Percentiles rank a stretch among this genome's conserved stretches.
Evolutionary conservation across 345 rosid species (phyloP).

Genomic region (Hypericum androsaemum): DNA sequence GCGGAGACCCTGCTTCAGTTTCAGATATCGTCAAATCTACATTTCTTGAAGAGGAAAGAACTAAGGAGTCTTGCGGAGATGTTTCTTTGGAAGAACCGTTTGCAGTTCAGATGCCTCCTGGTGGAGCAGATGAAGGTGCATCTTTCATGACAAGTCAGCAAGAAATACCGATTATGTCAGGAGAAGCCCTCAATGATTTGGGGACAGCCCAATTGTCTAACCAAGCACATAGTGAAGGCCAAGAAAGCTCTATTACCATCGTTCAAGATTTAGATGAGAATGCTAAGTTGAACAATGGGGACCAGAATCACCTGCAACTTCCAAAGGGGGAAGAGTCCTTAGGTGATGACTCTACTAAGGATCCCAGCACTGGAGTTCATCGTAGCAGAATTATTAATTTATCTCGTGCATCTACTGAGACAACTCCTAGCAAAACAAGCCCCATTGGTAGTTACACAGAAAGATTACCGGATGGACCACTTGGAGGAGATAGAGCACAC

Average conservation of each 20-base stretch:
- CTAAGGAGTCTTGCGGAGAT: slow-evolving; percentile 16
- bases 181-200: slow-evolving; percentile 18
- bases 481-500: slow-evolving; percentile 37
- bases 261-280: slow-evolving; percentile 28
- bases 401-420: slow-evolving; percentile 32
- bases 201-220: slow-evolving; percentile 26
- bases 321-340: slow-evolving; percentile 28
- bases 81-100: slow-evolving; percentile 20
- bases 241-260: slow-evolving; percentile 23
- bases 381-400: slow-evolving; percentile 54
- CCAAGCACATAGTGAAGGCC: slow-evolving; percentile 22
- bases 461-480: slow-evolving; percentile 44
- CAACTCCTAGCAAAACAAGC: slow-evolving; percentile 39
- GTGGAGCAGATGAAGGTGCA: slow-evolving; percentile 19
- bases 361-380: slow-evolving; percentile 33
- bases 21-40: slow-evolving; percentile 12
- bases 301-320: slow-evolving; percentile 28
- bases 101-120: slow-evolving; percentile 19
- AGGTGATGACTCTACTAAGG: slow-evolving; percentile 31
- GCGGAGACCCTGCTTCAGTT: slow-evolving; percentile 23
- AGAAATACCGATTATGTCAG: slow-evolving; percentile 18
- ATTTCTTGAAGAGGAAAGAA: slow-evolving; percentile 13
- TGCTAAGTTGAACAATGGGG: slow-evolving; percentile 22
- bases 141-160: slow-evolving; percentile 12
- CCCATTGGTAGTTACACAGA: slow-evolving; percentile 41